Percentiles rank a stretch among this genome's conserved stretches.
Conservation (phyloP, 2,329 filamentous ascomycete species). For the Clarireedia monteithiana region DNA sequence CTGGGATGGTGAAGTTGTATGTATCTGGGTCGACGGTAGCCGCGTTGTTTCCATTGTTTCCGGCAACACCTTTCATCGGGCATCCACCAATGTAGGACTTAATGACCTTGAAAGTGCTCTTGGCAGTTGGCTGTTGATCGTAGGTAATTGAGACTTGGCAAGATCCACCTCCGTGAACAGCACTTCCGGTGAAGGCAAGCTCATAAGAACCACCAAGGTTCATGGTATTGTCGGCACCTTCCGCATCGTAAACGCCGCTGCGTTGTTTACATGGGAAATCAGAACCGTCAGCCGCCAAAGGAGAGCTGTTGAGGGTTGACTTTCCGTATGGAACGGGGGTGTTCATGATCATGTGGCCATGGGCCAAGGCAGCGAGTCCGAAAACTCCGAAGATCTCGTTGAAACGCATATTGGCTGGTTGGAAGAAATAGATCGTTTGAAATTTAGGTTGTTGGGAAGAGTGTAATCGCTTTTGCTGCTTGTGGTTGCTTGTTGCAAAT, state of each 20-base stretch:
- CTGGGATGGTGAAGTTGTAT: slow-evolving; percentile 66
- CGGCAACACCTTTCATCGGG: slow-evolving; percentile 49
- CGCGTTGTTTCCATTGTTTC: slow-evolving; percentile 49
- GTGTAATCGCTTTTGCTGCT: not conserved
- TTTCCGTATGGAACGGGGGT: slow-evolving; percentile 56
- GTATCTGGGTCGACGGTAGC: slow-evolving; percentile 39
- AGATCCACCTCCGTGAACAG: slow-evolving; percentile 83
- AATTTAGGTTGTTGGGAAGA: not conserved
- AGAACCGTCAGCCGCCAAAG: slow-evolving; percentile 44
- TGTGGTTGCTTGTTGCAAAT: not conserved
- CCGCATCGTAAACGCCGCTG: slow-evolving; percentile 37
- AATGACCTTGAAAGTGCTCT: slow-evolving; percentile 79
- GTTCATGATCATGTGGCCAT: slow-evolving; percentile 70
- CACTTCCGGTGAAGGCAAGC: slow-evolving; percentile 61
- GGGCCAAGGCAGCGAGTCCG: slow-evolving; percentile 50
- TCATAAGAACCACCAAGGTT: slow-evolving; percentile 52
- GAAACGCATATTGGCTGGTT: slow-evolving; percentile 35
- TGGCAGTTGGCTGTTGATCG: slow-evolving; percentile 58
- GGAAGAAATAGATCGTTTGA: slow-evolving; percentile 16
- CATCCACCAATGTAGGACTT: slow-evolving; percentile 83
- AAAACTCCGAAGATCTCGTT: slow-evolving; percentile 42
- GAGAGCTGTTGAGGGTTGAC: slow-evolving; percentile 49
- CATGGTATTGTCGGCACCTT: slow-evolving; percentile 45
- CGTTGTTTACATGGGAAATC: slow-evolving; percentile 80
- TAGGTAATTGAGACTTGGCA: slow-evolving; percentile 86